These are phyloP conservation scores for Colletotrichum sp. DNA, from an alignment of 2,329 filamentous ascomycete genomes.

Conservation along the genomic window DNA sequence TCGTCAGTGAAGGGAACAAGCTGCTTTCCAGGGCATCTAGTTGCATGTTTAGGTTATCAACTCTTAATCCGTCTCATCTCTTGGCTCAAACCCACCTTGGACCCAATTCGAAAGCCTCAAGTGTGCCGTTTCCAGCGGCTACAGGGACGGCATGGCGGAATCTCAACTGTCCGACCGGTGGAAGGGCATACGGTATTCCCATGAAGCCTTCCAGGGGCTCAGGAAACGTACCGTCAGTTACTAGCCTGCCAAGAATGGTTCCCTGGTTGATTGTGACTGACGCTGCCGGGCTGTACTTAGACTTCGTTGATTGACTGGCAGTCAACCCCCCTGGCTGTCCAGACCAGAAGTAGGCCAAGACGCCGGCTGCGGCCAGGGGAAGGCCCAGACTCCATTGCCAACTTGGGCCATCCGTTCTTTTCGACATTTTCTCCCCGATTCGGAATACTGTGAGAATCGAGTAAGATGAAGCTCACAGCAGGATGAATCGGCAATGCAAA, in stretches of 20 bases:
- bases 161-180: slow-evolving; percentile 45
- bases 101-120: slow-evolving; percentile 28
- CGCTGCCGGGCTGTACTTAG: background rate
- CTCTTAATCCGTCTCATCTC: accelerated
- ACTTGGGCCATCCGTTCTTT: background rate
- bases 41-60: background rate
- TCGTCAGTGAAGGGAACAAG: slow-evolving; percentile 34
- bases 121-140: slow-evolving; percentile 26
- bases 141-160: slow-evolving; percentile 42
- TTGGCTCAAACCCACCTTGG: slow-evolving; percentile 14
- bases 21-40: slow-evolving; percentile 33
- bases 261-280: slow-evolving; percentile 34
- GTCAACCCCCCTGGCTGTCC: background rate
- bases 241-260: slow-evolving; percentile 31
- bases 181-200: slow-evolving; percentile 51
- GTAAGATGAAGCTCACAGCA: background rate
- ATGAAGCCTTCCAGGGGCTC: slow-evolving; percentile 45
- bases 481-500: background rate
- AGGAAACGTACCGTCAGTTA: slow-evolving; percentile 32
- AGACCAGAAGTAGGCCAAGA: background rate
- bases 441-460: background rate
- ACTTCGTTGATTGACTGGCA: background rate
- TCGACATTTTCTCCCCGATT: background rate
- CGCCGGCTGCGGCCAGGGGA: background rate
- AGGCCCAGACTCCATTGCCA: background rate